Percentiles rank a stretch among this genome's conserved stretches.
Conservation (phyloP, 2,329 filamentous ascomycete species). For the Alternaria incomplexa region DNA sequence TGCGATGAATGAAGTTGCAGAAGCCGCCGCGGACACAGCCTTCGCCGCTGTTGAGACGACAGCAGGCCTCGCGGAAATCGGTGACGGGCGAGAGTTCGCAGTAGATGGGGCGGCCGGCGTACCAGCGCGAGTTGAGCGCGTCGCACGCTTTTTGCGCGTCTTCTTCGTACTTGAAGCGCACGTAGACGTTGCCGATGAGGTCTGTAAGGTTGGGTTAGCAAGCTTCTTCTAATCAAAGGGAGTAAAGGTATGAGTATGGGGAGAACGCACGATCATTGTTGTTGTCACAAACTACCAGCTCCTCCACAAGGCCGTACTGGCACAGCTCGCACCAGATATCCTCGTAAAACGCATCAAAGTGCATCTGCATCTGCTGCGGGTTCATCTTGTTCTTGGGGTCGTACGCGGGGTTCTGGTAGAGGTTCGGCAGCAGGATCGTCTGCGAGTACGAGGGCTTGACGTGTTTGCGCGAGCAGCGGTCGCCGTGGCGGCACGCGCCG, state of each 20-base stretch:
- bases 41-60: conserved; percentile 90
- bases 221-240: neutral
- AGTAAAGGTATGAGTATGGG: too few species aligned
- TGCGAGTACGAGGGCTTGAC: conserved; percentile 99
- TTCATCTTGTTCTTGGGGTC: conserved; percentile 98
- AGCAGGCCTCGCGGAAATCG: conserved; percentile 97
- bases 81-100: conserved; percentile 97
- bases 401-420: conserved; percentile 99
- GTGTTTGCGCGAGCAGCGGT: conserved; percentile 97
- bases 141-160: conserved; percentile 92
- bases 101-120: conserved; percentile 95
- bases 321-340: conserved; percentile 99
- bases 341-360: conserved; percentile 99
- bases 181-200: conserved; percentile 98
- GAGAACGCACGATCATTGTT: conserved; percentile 81
- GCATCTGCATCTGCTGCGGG: conserved; percentile 92
- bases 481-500: conserved; percentile 96
- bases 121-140: conserved; percentile 92
- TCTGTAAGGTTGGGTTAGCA: conserved; percentile 58
- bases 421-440: conserved; percentile 96
- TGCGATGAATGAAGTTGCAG: conserved; percentile 99
- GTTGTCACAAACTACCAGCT: conserved; percentile 98
- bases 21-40: conserved; percentile 95
- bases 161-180: conserved; percentile 99
- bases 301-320: conserved; percentile 94